These are phyloP conservation scores for Globisporangium yorkense DNA, from an alignment of 352 stramenopile genomes.

Conservation along the genomic window DNA sequence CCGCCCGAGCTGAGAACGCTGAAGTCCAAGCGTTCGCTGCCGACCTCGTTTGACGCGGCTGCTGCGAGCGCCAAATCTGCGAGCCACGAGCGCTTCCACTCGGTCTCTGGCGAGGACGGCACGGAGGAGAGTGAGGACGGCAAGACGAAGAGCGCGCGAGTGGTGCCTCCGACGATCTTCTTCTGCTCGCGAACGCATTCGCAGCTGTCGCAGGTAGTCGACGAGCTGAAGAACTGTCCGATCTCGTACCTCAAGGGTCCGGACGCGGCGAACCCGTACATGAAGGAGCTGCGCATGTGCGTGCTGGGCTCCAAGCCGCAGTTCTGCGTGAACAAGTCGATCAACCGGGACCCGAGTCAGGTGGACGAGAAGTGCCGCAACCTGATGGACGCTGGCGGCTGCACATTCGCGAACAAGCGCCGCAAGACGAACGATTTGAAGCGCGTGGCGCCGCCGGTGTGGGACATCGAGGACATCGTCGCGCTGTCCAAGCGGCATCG, in stretches of 20 bases:
- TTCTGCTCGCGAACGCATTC: slow-evolving; percentile 88
- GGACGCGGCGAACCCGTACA: slow-evolving; percentile 30
- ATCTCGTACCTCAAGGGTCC: slow-evolving; percentile 46
- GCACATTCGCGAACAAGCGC: slow-evolving; percentile 49
- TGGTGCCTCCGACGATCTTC: slow-evolving; percentile 64
- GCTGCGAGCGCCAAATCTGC: background rate
- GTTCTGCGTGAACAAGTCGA: slow-evolving; percentile 72
- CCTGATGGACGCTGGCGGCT: slow-evolving; percentile 46
- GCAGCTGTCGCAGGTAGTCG: slow-evolving; percentile 74
- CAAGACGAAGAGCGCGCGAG: slow-evolving; percentile 9
- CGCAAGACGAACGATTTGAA: slow-evolving; percentile 48
- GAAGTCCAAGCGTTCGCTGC: slow-evolving; percentile 15
- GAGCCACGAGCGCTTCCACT: slow-evolving; percentile 19
- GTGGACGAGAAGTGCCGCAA: slow-evolving; percentile 78
- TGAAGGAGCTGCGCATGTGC: slow-evolving; percentile 56
- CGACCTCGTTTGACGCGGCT: slow-evolving; percentile 19
- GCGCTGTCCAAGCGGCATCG: slow-evolving; percentile 61
- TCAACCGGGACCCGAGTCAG: slow-evolving; percentile 47
- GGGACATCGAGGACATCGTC: slow-evolving; percentile 85
- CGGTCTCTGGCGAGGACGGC: background rate
- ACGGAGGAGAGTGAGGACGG: background rate
- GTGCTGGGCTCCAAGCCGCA: slow-evolving; percentile 77
- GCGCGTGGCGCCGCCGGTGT: slow-evolving; percentile 48
- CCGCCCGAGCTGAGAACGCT: slow-evolving; percentile 10
- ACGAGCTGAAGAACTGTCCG: slow-evolving; percentile 76